Evolutionary conservation across 495 filamentous ascomycete species (phyloP), one percentile per base, ranked within the genome.

Genomic region (Penicillium atrosanguineum): DNA sequence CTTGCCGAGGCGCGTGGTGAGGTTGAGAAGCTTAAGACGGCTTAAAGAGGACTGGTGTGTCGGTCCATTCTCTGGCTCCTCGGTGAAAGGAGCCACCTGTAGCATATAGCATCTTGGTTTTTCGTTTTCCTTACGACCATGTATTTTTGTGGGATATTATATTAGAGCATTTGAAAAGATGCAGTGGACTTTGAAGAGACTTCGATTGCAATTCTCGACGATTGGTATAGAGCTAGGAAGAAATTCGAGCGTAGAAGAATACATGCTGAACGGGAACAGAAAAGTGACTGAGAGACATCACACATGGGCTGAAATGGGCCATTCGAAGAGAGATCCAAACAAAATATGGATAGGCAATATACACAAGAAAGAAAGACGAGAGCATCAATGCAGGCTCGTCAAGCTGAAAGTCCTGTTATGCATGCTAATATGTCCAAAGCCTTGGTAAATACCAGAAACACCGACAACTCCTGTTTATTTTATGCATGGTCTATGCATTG

Each of bases 1-100:
- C 76, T 80, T 62, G 84, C 89, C 67, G 77, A 85, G 74, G 77
- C 75, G 25, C 64, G 74, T 50, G 76, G 73, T 50, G 74, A 77
- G 62, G 66, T 75, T 42, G 71, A 73, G 60, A 72, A 68, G 63
- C 43, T 70, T 55, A 69, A 60, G 57, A 46, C 64, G 59, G 34
- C 61, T 34, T 76, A 63, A 63, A 67, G 50, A 53, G 52, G 53
- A 48, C 45, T 7, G 45, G 4, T 41, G 20, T 12, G 36, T 20
- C 45, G 40, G 34, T 40, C 41, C 19, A 20, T 40, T 40, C 38
- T 36, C 49, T 50, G 45, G 41, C 28, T 44, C 18, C 45, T 45
- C 9, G 50, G 18, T 29, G 18, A 53, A 51, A 46, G 49, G 45
- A 55, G 51, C 55, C 57, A 63, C 55, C 48, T 75, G 70, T 75